Evolutionary conservation across 2,329 filamentous ascomycete species (phyloP).

Genomic region (Colletotrichum liaoningense): DNA sequence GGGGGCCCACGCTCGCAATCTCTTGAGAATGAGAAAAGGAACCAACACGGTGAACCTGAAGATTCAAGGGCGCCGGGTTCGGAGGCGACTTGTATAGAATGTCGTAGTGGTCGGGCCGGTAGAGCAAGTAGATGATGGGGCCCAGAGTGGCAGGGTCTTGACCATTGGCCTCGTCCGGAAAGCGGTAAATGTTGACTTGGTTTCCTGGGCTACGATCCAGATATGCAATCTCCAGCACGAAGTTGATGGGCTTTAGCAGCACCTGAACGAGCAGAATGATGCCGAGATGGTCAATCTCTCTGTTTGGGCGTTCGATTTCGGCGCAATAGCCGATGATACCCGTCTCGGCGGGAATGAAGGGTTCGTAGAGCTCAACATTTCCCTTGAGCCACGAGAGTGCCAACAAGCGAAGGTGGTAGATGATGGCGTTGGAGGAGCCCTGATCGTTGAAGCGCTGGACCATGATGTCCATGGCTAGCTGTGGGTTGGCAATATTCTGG

Average conservation of each 20-base stretch:
- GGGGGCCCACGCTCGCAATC: conserved; percentile 53
- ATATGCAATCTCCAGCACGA: conserved; percentile 90
- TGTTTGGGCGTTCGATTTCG: conserved; percentile 78
- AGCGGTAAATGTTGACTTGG: conserved; percentile 78
- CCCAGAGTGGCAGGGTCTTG: conserved; percentile 57
- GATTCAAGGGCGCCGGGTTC: conserved; percentile 44
- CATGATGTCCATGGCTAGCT: conserved; percentile 65
- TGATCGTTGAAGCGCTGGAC: conserved; percentile 80
- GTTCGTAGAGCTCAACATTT: conserved; percentile 75
- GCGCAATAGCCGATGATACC: conserved; percentile 76
- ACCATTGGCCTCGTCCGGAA: conserved; percentile 65
- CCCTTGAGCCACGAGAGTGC: conserved; percentile 88
- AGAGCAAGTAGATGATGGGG: conserved; percentile 69
- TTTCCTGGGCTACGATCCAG: conserved; percentile 86
- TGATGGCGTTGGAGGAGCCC: conserved; percentile 76
- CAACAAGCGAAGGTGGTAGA: conserved; percentile 87
- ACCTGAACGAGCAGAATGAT: conserved; percentile 82
- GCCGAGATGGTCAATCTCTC: conserved; percentile 93
- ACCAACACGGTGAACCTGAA: conserved; percentile 67
- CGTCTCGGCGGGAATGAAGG: conserved; percentile 73
- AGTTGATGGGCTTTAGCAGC: conserved; percentile 80
- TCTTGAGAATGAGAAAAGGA: conserved; percentile 58
- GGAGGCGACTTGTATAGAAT: conserved; percentile 77
- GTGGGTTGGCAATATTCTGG: conserved; percentile 68
- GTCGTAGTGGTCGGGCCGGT: conserved; percentile 89